Conservation (phyloP, 305 asterid species). For the Petunia hybrid region DNA sequence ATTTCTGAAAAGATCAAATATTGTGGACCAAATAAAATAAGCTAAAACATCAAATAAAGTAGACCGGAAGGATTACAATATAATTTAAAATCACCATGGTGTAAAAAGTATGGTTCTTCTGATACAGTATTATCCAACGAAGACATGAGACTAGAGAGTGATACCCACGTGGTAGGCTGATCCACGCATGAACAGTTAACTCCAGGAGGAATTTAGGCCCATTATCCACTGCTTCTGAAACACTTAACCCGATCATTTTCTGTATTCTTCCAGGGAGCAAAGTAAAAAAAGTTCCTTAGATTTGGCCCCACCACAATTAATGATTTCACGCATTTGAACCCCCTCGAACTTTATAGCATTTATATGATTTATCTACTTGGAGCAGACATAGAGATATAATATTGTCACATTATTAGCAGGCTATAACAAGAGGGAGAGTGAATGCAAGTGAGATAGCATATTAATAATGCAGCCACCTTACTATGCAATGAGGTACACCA, state of each 20-base stretch:
- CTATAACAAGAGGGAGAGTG: neutral
- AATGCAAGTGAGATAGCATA: conserved; percentile 9
- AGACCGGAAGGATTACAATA: too few species aligned
- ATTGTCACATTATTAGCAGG: conserved; percentile 9
- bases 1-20: too few species aligned
- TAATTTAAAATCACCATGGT: too few species aligned
- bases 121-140: too few species aligned
- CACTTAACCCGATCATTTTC: neutral
- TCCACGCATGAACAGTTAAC: neutral
- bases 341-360: neutral
- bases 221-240: neutral
- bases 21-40: too few species aligned
- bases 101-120: too few species aligned
- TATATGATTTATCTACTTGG: neutral
- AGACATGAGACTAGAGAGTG: neutral
- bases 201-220: conserved; percentile 19
- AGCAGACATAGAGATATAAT: neutral
- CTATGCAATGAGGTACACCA: neutral
- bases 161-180: neutral
- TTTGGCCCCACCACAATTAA: neutral
- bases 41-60: too few species aligned
- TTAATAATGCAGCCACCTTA: conserved; percentile 23
- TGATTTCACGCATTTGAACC: conserved; percentile 21
- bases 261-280: neutral
- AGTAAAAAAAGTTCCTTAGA: neutral